Conservation (phyloP, 345 rosid genomes). For the Hibiscus syriacus region DNA sequence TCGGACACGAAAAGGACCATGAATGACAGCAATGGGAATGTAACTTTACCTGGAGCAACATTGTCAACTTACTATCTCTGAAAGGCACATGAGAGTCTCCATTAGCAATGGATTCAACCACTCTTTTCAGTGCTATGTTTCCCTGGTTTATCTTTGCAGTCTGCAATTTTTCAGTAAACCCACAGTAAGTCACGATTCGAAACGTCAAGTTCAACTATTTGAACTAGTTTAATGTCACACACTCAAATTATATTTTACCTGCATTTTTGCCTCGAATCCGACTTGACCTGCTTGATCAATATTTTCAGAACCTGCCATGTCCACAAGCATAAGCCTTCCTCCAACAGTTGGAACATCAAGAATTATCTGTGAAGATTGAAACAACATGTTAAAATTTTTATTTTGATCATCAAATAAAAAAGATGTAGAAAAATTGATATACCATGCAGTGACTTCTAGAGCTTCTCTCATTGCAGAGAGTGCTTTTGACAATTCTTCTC, state of each 20-base stretch:
- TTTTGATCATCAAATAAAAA: background rate
- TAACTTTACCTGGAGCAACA: conserved; percentile 75
- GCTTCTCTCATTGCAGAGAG: conserved; percentile 87
- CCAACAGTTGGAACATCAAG: conserved; percentile 97
- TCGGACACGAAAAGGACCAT: background rate
- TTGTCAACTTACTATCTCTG: conserved; percentile 93
- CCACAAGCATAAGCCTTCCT: conserved; percentile 94
- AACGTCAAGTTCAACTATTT: too few species aligned
- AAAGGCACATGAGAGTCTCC: conserved; percentile 98
- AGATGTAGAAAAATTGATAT: conserved; percentile 4
- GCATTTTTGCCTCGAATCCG: conserved; percentile 96
- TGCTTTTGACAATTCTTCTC: conserved; percentile 85
- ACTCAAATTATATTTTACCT: conserved; percentile 32
- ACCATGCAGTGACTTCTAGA: conserved; percentile 98
- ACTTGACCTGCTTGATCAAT: conserved; percentile 95
- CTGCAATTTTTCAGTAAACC: conserved; percentile 31
- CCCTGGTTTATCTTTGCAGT: conserved; percentile 97
- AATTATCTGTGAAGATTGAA: conserved; percentile 48
- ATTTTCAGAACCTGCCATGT: conserved; percentile 99
- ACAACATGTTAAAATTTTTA: background rate
- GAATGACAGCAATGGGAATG: background rate
- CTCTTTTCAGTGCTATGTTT: conserved; percentile 85
- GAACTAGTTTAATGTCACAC: too few species aligned
- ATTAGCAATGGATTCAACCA: conserved; percentile 95
- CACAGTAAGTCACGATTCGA: background rate